Conservation (phyloP, 148 eudicot genomes). For the Suaeda aralocaspica region DNA sequence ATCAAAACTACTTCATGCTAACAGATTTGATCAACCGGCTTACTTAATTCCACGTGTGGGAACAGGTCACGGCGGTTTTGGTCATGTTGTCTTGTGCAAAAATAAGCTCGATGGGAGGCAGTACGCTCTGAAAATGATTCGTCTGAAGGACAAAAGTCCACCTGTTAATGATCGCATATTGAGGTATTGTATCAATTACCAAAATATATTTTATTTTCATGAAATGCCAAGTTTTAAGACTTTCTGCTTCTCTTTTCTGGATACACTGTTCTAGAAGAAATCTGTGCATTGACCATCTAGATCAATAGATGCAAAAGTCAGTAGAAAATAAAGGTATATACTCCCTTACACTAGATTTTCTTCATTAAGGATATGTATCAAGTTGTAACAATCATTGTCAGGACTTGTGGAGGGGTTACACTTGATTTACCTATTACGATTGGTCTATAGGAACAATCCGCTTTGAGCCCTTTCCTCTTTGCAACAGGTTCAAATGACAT, state of each 20-base stretch:
- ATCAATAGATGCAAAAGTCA: no score
- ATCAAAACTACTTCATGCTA: slow-evolving; percentile 13
- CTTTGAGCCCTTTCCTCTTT: no score
- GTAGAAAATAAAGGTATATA: no score
- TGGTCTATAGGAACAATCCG: no score
- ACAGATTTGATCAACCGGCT: slow-evolving; percentile 7
- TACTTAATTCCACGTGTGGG: slow-evolving; percentile 15
- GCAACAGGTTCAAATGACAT: no score
- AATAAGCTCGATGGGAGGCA: slow-evolving; percentile 96
- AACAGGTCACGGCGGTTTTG: slow-evolving; percentile 93
- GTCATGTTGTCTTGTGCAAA: slow-evolving; percentile 90
- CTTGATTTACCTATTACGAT: no score
- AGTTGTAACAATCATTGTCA: no score
- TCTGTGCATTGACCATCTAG: not conserved
- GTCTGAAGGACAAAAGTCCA: slow-evolving; percentile 71
- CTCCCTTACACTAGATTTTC: no score
- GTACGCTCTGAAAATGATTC: slow-evolving; percentile 94
- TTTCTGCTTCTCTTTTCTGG: not conserved
- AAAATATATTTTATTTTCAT: slow-evolving; percentile 49
- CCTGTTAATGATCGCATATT: slow-evolving; percentile 86
- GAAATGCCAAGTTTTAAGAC: slow-evolving; percentile 2
- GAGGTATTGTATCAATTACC: slow-evolving; percentile 42
- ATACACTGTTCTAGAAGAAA: not conserved
- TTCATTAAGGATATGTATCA: no score
- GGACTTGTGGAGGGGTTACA: no score